Conservation (phyloP, 768 basidiomycete species). For the Leccinellum luteum region DNA sequence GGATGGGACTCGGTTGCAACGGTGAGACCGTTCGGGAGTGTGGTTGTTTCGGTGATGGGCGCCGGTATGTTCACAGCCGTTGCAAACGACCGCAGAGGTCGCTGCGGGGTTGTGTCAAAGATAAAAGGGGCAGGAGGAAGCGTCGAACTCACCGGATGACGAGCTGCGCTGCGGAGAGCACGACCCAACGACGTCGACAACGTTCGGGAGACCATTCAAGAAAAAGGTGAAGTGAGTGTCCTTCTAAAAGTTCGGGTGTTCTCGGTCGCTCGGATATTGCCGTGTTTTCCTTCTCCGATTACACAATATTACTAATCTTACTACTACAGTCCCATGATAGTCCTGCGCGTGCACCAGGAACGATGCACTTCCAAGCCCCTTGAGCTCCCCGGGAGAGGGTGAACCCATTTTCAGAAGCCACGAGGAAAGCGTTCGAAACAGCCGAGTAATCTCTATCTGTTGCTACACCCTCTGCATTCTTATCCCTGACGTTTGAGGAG, state of each 20-base stretch:
- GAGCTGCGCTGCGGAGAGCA: constrained; percentile 37
- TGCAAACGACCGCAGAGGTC: constrained; percentile 67
- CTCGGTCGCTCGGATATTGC: constrained; percentile 28
- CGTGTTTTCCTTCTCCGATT: constrained; percentile 27
- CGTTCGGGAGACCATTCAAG: constrained; percentile 46
- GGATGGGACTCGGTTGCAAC: constrained; percentile 91
- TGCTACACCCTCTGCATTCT: neutral
- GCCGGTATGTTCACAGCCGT: constrained; percentile 62
- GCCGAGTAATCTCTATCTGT: neutral
- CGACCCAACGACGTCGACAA: constrained; percentile 45
- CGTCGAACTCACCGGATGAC: constrained; percentile 32
- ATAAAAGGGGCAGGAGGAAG: neutral
- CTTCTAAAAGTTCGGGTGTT: constrained; percentile 29
- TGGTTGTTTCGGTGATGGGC: constrained; percentile 88
- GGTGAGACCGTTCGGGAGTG: constrained; percentile 91
- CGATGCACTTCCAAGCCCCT: constrained; percentile 41
- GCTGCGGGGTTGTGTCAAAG: constrained; percentile 31
- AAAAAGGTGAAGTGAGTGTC: constrained; percentile 21
- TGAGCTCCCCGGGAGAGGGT: constrained; percentile 33
- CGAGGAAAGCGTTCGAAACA: constrained; percentile 36
- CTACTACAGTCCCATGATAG: no score
- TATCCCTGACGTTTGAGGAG: neutral
- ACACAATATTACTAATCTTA: no score
- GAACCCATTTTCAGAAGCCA: constrained; percentile 56
- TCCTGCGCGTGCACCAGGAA: constrained; percentile 32